Conservation (phyloP, 2,329 filamentous ascomycete genomes). For the Colletotrichum cereale region DNA sequence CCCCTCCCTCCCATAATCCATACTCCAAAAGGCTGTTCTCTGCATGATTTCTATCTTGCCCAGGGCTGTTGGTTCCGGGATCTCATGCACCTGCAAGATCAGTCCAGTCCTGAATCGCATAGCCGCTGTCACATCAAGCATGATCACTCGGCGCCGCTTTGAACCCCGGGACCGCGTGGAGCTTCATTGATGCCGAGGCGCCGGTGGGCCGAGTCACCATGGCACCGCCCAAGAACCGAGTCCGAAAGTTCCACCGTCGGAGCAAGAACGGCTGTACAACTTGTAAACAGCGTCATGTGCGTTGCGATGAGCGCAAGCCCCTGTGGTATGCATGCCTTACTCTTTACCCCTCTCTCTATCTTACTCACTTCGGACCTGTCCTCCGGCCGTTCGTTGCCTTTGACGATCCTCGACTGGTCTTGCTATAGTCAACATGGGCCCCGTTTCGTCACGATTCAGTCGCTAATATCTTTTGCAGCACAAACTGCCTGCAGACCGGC, state of each 20-base stretch:
- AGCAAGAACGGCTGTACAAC: constrained; percentile 53
- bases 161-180: constrained; percentile 35
- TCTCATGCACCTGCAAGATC: constrained; percentile 33
- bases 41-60: neutral
- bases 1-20: neutral
- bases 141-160: constrained; percentile 33
- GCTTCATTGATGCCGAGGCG: constrained; percentile 25
- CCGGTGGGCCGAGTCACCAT: constrained; percentile 41
- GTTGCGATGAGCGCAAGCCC: constrained; percentile 60
- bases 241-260: constrained; percentile 53
- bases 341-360: no score
- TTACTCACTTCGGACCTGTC: neutral
- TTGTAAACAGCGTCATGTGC: constrained; percentile 58
- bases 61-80: constrained; percentile 8
- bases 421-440: neutral
- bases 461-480: constrained; percentile 48
- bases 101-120: constrained; percentile 19
- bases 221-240: constrained; percentile 52
- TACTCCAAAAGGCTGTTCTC: neutral
- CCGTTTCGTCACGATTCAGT: neutral
- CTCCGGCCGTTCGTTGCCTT: neutral
- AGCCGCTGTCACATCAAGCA: constrained; percentile 30
- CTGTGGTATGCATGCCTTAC: constrained; percentile 57
- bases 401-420: neutral
- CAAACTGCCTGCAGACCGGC: constrained; percentile 59